Conservation (phyloP, 768 basidiomycete species). For the Collybia nuda region DNA sequence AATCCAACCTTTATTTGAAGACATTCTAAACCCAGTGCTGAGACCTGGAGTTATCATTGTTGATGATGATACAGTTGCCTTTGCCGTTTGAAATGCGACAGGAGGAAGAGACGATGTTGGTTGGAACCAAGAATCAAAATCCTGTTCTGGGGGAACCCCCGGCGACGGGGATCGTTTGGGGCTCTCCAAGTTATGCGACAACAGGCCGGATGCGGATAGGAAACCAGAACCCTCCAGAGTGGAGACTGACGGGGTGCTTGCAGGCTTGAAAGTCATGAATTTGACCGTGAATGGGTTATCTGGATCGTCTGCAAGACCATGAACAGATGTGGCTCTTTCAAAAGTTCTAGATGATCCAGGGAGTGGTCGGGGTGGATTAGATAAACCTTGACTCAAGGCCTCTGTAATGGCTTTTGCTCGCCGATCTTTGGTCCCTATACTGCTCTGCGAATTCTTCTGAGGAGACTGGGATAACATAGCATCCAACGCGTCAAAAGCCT, state of each 20-base stretch:
- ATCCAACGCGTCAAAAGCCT: constrained; percentile 54
- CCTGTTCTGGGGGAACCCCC: constrained; percentile 35
- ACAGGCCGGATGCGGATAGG: constrained; percentile 24
- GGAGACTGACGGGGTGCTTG: constrained; percentile 9
- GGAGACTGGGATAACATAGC: constrained; percentile 33
- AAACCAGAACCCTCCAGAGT: constrained; percentile 15
- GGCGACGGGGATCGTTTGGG: constrained; percentile 37
- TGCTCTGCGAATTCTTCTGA: neutral
- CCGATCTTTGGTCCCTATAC: constrained; percentile 1
- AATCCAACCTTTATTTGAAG: constrained; percentile 36
- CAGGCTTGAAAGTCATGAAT: constrained; percentile 1
- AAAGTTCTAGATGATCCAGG: neutral
- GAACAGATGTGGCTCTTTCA: neutral
- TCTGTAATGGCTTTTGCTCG: constrained; percentile 6
- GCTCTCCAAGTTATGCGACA: constrained; percentile 10
- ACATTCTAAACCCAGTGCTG: constrained; percentile 27
- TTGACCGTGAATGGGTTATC: constrained; percentile 40
- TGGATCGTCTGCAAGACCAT: constrained; percentile 30
- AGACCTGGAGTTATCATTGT: constrained; percentile 6
- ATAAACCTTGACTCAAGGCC: neutral
- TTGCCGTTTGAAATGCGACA: constrained; percentile 38
- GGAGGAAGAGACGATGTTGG: constrained; percentile 24
- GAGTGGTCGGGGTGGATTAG: neutral
- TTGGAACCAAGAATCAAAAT: constrained; percentile 53
- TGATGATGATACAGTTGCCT: constrained; percentile 12